These are phyloP conservation scores for Zygosaccharomyces sapae DNA, from an alignment of 1,139 yeast species.

Conservation along the genomic window DNA sequence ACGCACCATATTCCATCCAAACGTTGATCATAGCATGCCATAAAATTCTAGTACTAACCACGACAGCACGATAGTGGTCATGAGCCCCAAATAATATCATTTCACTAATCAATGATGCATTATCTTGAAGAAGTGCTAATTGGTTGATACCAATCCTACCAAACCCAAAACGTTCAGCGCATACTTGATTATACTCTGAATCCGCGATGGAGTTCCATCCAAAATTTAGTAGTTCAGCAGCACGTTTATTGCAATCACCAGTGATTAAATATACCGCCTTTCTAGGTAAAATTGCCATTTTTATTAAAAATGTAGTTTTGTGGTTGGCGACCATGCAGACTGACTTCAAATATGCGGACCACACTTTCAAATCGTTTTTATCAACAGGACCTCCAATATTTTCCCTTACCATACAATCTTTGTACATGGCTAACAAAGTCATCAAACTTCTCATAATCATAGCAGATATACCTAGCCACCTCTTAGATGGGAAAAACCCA, in stretches of 20 bases:
- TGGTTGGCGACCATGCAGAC: conserved; percentile 44
- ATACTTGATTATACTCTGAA: conserved; percentile 8
- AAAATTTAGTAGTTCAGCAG: conserved; percentile 52
- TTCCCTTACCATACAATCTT: conserved; percentile 53
- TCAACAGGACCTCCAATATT: conserved; percentile 39
- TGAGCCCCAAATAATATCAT: conserved; percentile 68
- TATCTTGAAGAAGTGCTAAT: conserved; percentile 56
- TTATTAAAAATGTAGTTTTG: conserved; percentile 40
- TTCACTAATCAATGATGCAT: conserved; percentile 59
- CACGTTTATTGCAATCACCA: conserved; percentile 58
- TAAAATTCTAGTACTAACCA: conserved; percentile 61
- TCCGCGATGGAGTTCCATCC: conserved; percentile 71
- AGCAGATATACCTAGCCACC: conserved; percentile 67
- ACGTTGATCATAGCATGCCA: conserved; percentile 50
- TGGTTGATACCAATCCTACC: conserved; percentile 69
- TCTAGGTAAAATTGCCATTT: conserved; percentile 65
- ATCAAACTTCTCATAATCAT: conserved; percentile 58
- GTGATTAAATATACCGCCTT: conserved; percentile 66
- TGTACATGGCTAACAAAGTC: conserved; percentile 53
- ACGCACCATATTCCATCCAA: conserved; percentile 20
- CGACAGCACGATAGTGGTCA: conserved; percentile 58
- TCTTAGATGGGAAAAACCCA: conserved; percentile 59
- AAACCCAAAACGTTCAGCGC: conserved; percentile 51
- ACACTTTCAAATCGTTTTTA: conserved; percentile 49
- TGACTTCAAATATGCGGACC: conserved; percentile 63